Evolutionary conservation across 164 flowering plant species (phyloP), one percentile per base, ranked within the genome.

Genomic region (Chloranthus sessilifolius): DNA sequence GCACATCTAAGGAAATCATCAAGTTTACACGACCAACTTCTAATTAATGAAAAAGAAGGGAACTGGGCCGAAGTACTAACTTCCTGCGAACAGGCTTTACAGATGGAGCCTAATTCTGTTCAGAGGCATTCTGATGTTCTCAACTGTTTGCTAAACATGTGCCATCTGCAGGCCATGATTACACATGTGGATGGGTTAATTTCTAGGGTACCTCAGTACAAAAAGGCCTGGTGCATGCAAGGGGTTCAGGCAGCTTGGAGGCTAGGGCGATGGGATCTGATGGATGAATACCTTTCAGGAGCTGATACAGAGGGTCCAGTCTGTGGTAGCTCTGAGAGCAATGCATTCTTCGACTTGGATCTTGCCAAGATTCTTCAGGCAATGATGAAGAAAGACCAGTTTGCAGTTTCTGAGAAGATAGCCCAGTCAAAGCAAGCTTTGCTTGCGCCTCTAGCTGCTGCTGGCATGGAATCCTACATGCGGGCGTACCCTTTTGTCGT

Each of bases 191-290:
- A 94, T 76, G 97, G 99, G 20, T 72, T 94, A 45, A 80, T 86
- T 45, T 77, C 95, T 44, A 82, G 97, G 61, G 61, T 82, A 70
- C 90, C 96, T 42, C 70, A 81, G 56, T 79, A 81, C 65, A 82
- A 79, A 75, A 89, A 87, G 67, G 78, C 92, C 55, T 94, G 99
- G 99, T 89, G 95, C 69, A 94, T 82, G 82, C 99, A 94, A 73
- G 99, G 99, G 22, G 84, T 87, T 63, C 99, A 94, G 63, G 96
- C 99, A 43, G 99, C 99, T 49, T 94, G 99, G 99, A 89, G 99
- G 68, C 96, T 94, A 46, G 95, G 97, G 20, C 74, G 81, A 69
- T 94, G 99, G 99, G 94, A 87, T 47, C 71, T 94, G 72, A 94
- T 87, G 97, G 80, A 80, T 61, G 97, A 89, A 62, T 94, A 83